Evolutionary conservation across 1,284 basidiomycete species (phyloP), one percentile per base, ranked within the genome.

Genomic region (Rhizopogon hawkerae): DNA sequence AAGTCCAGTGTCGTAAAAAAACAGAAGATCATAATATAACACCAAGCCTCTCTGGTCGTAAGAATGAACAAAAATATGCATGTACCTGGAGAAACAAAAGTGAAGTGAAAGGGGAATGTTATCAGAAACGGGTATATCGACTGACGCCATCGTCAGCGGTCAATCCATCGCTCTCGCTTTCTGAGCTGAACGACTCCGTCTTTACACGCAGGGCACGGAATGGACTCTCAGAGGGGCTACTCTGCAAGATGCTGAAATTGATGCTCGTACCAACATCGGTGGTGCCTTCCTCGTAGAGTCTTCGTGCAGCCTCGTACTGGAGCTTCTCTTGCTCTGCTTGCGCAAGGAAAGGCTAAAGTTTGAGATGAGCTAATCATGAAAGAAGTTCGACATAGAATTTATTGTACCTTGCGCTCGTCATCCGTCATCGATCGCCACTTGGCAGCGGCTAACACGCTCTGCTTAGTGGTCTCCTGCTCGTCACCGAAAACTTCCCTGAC

Each of bases 301-400:
- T 77, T 49, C 88, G 74, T 34, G 86, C 85, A 16, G 81, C 75
- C 61, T 93, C 90, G 67, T 94, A 94, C 57, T 90, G 86, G 69
- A 91, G 81, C 72, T 93, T 94, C 76, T 93, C 90, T 62, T 88
- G 85, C 65, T 93, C 91, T 9, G 91, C 91, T 66, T 91, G 89
- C 21, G 85, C 83, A 42, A 94, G 74, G 76, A 91, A 94, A 0
- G 92, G 91, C 90, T 92, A 56, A 14, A 38, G 50, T 44, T 37
- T 21, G 53, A 54, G 48, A 14, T 18, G 0, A 16, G n/a, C 14
- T 48, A 2, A 13, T 29, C 33, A 24, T 37, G 16, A 46, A 47
- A 48, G 47, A 13, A 57, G 9, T 55, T 47, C 37, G 33, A 51
- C 53, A 33, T 18, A 3, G 0, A 14, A 2, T 33, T 43, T 47